Evolutionary conservation across 1,284 basidiomycete genomes (phyloP), one percentile per base, ranked within the genome.

Genomic region (Ceraceosorus guamensis): DNA sequence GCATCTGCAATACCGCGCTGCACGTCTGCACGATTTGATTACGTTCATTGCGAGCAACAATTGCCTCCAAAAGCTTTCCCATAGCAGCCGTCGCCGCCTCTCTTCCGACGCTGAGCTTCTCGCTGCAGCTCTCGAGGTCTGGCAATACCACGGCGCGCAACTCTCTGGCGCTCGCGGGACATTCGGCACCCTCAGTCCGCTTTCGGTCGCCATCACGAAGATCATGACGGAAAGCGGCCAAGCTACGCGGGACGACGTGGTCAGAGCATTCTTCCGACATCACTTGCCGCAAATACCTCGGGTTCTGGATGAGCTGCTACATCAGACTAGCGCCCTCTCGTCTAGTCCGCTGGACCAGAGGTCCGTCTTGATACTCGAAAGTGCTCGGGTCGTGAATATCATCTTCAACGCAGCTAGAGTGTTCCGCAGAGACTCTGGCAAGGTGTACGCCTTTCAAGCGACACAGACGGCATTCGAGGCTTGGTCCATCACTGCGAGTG

Each of bases 101-200:
- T 85, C 85, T 31, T 83, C 82, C n/a, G 87, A 97, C 73, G 89
- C 89, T 1, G 91, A 97, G 78, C 89, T 90, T 66, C 79, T 96
- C 11, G 86, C 86, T 60, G 87, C 89, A 1, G 86, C 85, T 4
- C 82, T 85, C 57, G 86, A 88, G 43, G 79, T 97, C 16, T 98
- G 93, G 93, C 73, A 84, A 32, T 81, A 83, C 65, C 85, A 91
- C 72, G 91, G 91, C 70, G 82, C 85, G 31, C 57, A 59, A 24
- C 24, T 46, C 5, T 44, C 52, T 43, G 1, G 16, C 10, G 24
- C 33, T 8, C 48, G 37, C 37, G 33, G 34, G n/a, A 43, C 50
- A 13, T 14, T 11, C 50, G 30, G n/a, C 39, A 14, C 33, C 13
- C 8, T 41, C 32, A 18, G 16, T 6, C 59, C 81, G 5, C 67